Base-by-base conservation (phyloP, 495 filamentous ascomycete genomes). In the Xylaria scruposa region DNA sequence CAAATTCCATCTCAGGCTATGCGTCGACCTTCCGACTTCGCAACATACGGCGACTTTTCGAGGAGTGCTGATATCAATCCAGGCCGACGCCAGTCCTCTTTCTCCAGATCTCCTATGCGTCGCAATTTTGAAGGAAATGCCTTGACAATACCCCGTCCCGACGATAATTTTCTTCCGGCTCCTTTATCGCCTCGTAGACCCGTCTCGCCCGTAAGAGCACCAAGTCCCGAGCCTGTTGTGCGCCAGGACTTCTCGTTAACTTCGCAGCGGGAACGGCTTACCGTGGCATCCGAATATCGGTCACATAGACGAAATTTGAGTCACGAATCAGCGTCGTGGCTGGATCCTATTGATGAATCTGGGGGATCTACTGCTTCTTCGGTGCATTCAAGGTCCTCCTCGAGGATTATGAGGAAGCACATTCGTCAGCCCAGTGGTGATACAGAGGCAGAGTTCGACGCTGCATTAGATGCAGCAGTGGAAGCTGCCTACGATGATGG, bases 271-370 rank as follows among this genome's bases (percentile, higher is more conserved):
- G 77, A 76, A 46, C 73, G 75, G 47, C 72, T 75, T 26, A 75
- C 75, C 12, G 78, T 72, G 8, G 75, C 77, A 31, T 60, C 72
- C n/a, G 70, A 68, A 21, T 67, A 68, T 38, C 78, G 67, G 33
- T 83, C 82, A 3, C 90, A 90, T 71, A 82, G 81, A 33, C 82
- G 88, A 49, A 89, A 86, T 40, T 83, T 85, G 38, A 93, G 92
- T 74, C 89, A 89, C 70, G 93, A 93, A 71, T 93, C 94, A 17
- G 92, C 92, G 29, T 97, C 95, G 7, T 99, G 96, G 96, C 82
- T 99, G 10, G 94, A 98, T 77, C 97, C 96, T 0, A 98, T 98
- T 67, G 95, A 98, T 80, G 96, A 99, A 78, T 97, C 94, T 10
- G 94, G 91, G 42, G 91, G 89, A 19, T 97, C 95, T 29, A 90